Evolutionary conservation across 2,329 filamentous ascomycete species (phyloP).

Genomic region (Diplocarpon rosae): DNA sequence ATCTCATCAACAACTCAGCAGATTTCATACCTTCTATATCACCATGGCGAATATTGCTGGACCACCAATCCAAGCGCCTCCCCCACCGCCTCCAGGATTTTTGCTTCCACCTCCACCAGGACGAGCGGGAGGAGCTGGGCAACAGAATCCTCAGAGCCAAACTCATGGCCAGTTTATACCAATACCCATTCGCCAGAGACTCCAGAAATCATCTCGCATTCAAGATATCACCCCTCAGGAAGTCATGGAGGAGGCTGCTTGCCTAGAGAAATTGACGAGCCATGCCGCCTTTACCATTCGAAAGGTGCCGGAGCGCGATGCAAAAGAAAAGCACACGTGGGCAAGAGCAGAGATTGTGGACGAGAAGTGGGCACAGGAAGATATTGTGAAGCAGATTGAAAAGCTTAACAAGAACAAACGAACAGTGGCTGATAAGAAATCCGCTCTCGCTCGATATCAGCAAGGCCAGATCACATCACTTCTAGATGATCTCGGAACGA

Average conservation of each 20-base stretch:
- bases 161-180: constrained; percentile 5
- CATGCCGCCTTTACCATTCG: constrained; percentile 20
- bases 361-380: constrained; percentile 20
- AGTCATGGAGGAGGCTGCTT: constrained; percentile 16
- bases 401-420: constrained; percentile 18
- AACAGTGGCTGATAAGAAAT: constrained; percentile 23
- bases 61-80: too few relatives aligned
- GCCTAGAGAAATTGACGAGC: constrained; percentile 20
- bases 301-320: constrained; percentile 14
- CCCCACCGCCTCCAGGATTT: too few relatives aligned
- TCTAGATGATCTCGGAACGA: constrained; percentile 19
- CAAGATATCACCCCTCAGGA: constrained; percentile 17
- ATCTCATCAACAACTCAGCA: too few relatives aligned
- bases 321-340: constrained; percentile 22
- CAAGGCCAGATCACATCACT: constrained; percentile 22
- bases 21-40: too few relatives aligned
- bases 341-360: constrained; percentile 18
- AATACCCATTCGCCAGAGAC: constrained; percentile 6
- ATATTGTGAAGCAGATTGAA: constrained; percentile 21
- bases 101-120: too few relatives aligned
- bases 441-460: constrained; percentile 18
- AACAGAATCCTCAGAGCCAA: neutral
- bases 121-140: neutral
- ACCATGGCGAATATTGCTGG: too few relatives aligned
- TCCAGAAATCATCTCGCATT: constrained; percentile 15